phyloP scores from a whole-genome alignment of 768 basidiomycete species.

The Panaeolus papilionaceus region DNA sequence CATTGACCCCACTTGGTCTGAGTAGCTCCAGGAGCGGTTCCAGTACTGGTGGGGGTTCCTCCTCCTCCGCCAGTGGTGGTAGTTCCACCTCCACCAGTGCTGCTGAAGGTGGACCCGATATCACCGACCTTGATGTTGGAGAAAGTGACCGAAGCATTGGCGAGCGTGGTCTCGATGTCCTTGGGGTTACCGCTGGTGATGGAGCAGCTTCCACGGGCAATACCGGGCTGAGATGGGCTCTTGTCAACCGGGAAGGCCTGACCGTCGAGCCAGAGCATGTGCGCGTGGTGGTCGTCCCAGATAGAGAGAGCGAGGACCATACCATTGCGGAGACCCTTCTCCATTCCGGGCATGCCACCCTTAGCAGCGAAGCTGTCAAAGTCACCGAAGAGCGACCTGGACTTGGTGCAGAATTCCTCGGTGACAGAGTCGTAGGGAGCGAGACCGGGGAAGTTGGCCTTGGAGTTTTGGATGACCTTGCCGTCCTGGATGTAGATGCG shows the following conservation, averaged over 20 bases:
- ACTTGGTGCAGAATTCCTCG: slow-evolving; percentile 3
- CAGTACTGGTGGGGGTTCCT: slow-evolving; percentile 25
- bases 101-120: slow-evolving; percentile 47
- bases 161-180: slow-evolving; percentile 41
- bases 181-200: slow-evolving; percentile 46
- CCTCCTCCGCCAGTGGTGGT: background rate
- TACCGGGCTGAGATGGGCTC: slow-evolving; percentile 38
- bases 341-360: slow-evolving; percentile 36
- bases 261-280: slow-evolving; percentile 57
- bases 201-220: slow-evolving; percentile 52
- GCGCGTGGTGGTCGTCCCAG: slow-evolving; percentile 31
- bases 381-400: slow-evolving; percentile 2
- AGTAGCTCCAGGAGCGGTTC: slow-evolving; percentile 30
- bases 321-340: slow-evolving; percentile 39
- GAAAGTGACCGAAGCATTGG: slow-evolving; percentile 47
- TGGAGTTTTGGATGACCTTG: slow-evolving; percentile 10
- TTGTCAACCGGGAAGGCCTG: slow-evolving; percentile 40
- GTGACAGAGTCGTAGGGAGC: background rate
- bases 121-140: slow-evolving; percentile 55
- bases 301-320: slow-evolving; percentile 50
- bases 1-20: slow-evolving; percentile 41
- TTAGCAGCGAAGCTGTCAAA: slow-evolving; percentile 4
- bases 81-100: background rate
- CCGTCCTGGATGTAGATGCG: slow-evolving; percentile 31
- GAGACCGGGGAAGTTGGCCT: slow-evolving; percentile 11